Conservation (phyloP, 139 green algal genomes). For the Micromonas pusilla region DNA sequence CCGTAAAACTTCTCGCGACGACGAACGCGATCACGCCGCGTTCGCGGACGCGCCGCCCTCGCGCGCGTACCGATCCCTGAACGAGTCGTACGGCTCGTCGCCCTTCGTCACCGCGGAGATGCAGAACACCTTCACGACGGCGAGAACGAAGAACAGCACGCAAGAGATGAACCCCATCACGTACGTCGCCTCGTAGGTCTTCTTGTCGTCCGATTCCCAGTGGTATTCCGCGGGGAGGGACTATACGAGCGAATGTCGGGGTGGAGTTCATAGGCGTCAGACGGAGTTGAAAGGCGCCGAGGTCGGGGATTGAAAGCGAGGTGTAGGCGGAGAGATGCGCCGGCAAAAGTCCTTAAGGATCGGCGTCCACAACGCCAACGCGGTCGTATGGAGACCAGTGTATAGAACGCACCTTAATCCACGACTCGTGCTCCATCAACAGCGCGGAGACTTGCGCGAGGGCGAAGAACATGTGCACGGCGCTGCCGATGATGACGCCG, state of each 20-base stretch:
- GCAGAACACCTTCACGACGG: neutral
- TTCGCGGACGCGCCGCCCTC: no score
- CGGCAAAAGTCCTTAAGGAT: no score
- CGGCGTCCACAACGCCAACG: no score
- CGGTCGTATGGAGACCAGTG: no score
- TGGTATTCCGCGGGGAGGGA: neutral
- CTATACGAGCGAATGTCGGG: no score
- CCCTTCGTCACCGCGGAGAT: neutral
- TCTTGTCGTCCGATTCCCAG: neutral
- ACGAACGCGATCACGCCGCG: no score
- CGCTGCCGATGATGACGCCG: neutral
- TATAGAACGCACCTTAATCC: no score
- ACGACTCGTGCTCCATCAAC: neutral
- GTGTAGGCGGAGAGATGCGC: no score
- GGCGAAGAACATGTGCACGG: neutral
- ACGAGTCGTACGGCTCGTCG: neutral
- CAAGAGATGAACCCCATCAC: neutral
- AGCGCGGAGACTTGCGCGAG: neutral
- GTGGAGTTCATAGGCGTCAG: no score
- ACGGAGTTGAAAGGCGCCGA: no score
- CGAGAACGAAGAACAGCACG: neutral
- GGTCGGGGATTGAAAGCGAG: no score
- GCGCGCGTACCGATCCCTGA: neutral
- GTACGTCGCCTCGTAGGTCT: neutral
- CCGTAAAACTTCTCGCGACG: no score